These are phyloP conservation scores for Artomyces pyxidatus DNA, from an alignment of 768 basidiomycete genomes.

Conservation along the genomic window DNA sequence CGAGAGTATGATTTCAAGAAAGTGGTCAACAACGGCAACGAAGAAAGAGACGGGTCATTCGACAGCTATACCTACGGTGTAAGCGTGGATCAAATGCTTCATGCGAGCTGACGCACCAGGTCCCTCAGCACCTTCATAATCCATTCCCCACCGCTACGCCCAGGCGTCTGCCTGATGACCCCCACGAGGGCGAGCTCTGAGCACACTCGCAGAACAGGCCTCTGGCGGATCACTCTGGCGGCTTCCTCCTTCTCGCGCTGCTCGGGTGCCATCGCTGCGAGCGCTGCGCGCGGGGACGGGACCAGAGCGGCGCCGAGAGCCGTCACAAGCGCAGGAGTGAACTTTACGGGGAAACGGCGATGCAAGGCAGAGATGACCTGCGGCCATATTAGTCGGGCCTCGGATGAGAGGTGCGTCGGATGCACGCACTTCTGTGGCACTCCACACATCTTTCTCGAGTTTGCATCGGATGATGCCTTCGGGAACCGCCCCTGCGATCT, in stretches of 20 bases:
- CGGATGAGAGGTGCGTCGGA: slow-evolving; percentile 1
- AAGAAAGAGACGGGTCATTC: slow-evolving; percentile 78
- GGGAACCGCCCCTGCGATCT: slow-evolving; percentile 78
- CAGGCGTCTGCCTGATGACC: slow-evolving; percentile 65
- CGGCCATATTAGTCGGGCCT: slow-evolving; percentile 5
- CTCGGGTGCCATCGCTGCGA: slow-evolving; percentile 55
- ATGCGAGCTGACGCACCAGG: slow-evolving; percentile 45
- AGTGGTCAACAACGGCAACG: slow-evolving; percentile 82
- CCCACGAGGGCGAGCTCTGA: slow-evolving; percentile 88
- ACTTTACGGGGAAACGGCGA: slow-evolving; percentile 73
- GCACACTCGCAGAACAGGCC: slow-evolving; percentile 79
- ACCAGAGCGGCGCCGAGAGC: slow-evolving; percentile 50
- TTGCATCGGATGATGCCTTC: slow-evolving; percentile 87
- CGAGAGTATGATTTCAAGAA: slow-evolving; percentile 91
- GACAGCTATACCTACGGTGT: slow-evolving; percentile 49
- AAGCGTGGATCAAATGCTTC: slow-evolving; percentile 7
- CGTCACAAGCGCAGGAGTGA: slow-evolving; percentile 64
- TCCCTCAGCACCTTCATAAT: slow-evolving; percentile 84
- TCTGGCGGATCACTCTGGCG: slow-evolving; percentile 67
- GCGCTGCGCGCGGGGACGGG: slow-evolving; percentile 47
- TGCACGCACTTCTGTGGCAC: slow-evolving; percentile 76
- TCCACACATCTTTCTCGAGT: slow-evolving; percentile 87
- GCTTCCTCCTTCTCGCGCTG: slow-evolving; percentile 92
- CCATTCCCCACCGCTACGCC: slow-evolving; percentile 75
- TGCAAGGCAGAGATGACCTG: slow-evolving; percentile 88